Conservation (phyloP, 1,284 basidiomycete genomes). For the Peniophora sp. region DNA sequence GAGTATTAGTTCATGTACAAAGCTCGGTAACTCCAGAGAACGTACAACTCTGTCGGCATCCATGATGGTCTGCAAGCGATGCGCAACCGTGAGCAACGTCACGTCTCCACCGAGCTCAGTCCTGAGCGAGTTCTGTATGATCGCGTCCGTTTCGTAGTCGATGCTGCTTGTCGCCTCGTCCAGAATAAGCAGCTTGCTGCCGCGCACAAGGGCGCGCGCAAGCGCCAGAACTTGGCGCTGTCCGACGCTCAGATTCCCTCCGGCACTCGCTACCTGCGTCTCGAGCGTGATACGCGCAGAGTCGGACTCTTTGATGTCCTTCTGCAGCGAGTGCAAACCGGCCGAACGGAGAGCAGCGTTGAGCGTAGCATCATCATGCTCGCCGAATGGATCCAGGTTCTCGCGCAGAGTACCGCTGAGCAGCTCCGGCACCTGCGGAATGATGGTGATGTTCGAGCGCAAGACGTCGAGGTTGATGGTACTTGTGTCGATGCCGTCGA, state of each 20-base stretch:
- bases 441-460: slow-evolving; percentile 42
- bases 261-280: slow-evolving; percentile 24
- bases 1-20: background rate
- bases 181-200: slow-evolving; percentile 26
- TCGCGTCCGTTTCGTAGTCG: slow-evolving; percentile 23
- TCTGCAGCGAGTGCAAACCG: slow-evolving; percentile 44
- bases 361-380: slow-evolving; percentile 59
- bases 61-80: slow-evolving; percentile 28
- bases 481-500: slow-evolving; percentile 23
- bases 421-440: slow-evolving; percentile 48
- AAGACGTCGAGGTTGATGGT: slow-evolving; percentile 56
- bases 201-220: slow-evolving; percentile 23
- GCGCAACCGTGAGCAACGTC: slow-evolving; percentile 26
- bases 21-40: slow-evolving; percentile 1
- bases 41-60: slow-evolving; percentile 25
- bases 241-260: slow-evolving; percentile 41
- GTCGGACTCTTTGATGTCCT: slow-evolving; percentile 39
- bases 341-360: slow-evolving; percentile 47
- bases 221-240: slow-evolving; percentile 46
- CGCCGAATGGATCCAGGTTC: slow-evolving; percentile 66
- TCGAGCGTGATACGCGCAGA: slow-evolving; percentile 34
- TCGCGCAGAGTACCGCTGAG: slow-evolving; percentile 48
- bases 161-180: slow-evolving; percentile 23
- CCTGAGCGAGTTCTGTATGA: slow-evolving; percentile 24
- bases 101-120: slow-evolving; percentile 19